Conservation (phyloP, 768 basidiomycete genomes). For the Russula brevipes region DNA sequence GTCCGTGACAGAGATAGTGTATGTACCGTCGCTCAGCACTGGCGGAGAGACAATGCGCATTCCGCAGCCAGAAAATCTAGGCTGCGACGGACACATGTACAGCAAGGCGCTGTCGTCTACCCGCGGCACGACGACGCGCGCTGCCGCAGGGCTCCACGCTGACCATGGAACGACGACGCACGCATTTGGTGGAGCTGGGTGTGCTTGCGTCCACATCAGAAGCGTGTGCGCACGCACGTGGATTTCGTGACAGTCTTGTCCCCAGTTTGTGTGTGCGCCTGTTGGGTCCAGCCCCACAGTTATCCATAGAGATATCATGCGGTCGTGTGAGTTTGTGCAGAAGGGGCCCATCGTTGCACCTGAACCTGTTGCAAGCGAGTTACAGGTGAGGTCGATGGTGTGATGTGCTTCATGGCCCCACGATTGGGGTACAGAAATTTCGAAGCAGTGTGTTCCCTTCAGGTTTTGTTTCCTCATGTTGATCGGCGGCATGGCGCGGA, state of each 20-base stretch:
- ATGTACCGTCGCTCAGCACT: neutral
- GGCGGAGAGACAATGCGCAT: neutral
- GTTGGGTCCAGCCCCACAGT: neutral
- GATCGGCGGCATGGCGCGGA: slow-evolving; percentile 9
- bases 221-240: neutral
- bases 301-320: neutral
- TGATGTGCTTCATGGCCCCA: neutral
- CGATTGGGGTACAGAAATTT: neutral
- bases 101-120: neutral
- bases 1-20: slow-evolving; percentile 2
- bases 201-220: slow-evolving; percentile 3
- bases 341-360: neutral
- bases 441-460: slow-evolving; percentile 17
- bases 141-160: neutral
- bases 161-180: slow-evolving; percentile 12
- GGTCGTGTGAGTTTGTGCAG: neutral
- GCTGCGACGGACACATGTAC: neutral
- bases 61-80: slow-evolving; percentile 4
- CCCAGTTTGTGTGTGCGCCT: neutral
- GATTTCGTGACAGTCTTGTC: neutral
- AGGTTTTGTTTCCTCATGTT: neutral
- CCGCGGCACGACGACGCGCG: neutral
- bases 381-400: neutral
- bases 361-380: neutral
- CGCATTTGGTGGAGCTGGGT: slow-evolving; percentile 8